Conservation (phyloP, 2,329 filamentous ascomycete species). For the Exutisphaerella laricina region DNA sequence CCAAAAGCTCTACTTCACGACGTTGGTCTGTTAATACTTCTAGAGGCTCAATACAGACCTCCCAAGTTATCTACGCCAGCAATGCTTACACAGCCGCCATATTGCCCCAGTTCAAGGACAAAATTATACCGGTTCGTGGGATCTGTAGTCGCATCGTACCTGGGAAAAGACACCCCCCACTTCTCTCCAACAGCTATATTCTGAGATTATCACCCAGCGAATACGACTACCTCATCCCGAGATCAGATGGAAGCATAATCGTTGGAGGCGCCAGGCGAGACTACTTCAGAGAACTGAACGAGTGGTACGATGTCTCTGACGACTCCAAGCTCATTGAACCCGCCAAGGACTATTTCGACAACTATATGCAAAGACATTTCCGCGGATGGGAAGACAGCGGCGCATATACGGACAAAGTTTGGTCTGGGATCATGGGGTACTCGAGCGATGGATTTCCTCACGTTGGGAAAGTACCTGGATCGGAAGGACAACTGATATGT, state of each 20-base stretch:
- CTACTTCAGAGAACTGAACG: constrained; percentile 20
- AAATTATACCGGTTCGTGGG: constrained; percentile 27
- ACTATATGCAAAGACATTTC: constrained; percentile 47
- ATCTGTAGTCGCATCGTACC: constrained; percentile 46
- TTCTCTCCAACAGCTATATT: constrained; percentile 29
- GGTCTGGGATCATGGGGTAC: constrained; percentile 40
- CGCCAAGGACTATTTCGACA: constrained; percentile 43
- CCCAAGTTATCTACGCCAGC: constrained; percentile 32
- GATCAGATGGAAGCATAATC: constrained; percentile 43
- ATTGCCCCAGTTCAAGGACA: constrained; percentile 33
- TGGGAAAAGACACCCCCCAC: constrained; percentile 16
- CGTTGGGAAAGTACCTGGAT: constrained; percentile 22
- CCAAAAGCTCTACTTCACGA: not conserved
- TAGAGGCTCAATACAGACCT: constrained; percentile 25
- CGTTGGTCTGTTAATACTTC: constrained; percentile 20
- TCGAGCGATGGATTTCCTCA: constrained; percentile 21
- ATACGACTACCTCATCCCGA: constrained; percentile 41
- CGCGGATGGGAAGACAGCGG: constrained; percentile 44
- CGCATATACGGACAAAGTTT: constrained; percentile 34
- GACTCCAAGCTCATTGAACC: constrained; percentile 43
- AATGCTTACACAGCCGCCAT: constrained; percentile 28
- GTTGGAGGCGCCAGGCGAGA: constrained; percentile 39
- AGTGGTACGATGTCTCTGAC: constrained; percentile 46
- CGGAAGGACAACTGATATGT: constrained; percentile 18
- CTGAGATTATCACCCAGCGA: constrained; percentile 17